These are phyloP conservation scores for Myxozyma neotropica DNA, from an alignment of 805 yeast species.

Conservation along the genomic window DNA sequence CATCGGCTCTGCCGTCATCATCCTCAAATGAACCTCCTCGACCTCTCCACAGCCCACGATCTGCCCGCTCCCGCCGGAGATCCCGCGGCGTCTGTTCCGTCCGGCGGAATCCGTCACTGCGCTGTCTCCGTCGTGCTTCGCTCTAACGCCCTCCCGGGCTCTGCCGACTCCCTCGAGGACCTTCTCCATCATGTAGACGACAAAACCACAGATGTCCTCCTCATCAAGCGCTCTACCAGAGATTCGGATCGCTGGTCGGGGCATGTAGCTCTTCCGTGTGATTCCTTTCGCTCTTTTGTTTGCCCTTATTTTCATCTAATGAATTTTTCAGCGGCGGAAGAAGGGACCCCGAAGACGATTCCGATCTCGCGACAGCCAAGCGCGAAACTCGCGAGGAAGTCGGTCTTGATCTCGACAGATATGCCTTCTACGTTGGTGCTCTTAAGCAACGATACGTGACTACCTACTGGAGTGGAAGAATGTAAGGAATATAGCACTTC, in stretches of 20 bases:
- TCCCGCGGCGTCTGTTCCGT: constrained; percentile 2
- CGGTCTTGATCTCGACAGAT: constrained; percentile 42
- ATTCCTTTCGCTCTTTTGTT: background rate
- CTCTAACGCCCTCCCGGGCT: background rate
- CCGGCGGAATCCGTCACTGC: constrained; percentile 17
- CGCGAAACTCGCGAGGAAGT: constrained; percentile 47
- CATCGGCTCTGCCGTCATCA: background rate
- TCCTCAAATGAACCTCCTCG: background rate
- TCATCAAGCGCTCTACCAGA: constrained; percentile 45
- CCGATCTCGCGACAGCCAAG: constrained; percentile 43
- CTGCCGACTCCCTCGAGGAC: constrained; percentile 1
- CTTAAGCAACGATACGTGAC: constrained; percentile 43
- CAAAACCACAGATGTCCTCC: constrained; percentile 39
- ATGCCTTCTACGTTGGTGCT: constrained; percentile 42
- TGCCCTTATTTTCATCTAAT: background rate
- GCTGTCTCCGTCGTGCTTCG: constrained; percentile 24
- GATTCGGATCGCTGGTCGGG: constrained; percentile 47
- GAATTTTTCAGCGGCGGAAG: constrained; percentile 41
- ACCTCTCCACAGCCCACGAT: background rate
- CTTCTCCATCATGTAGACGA: constrained; percentile 19
- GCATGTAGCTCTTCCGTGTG: constrained; percentile 46
- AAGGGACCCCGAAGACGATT: constrained; percentile 43
- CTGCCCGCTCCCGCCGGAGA: constrained; percentile 3
- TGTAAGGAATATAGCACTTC: constrained; percentile 18
- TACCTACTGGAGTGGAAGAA: constrained; percentile 41